These are phyloP conservation scores for Fusarium haematococcum DNA, from an alignment of 2,329 filamentous ascomycete genomes.

Conservation along the genomic window DNA sequence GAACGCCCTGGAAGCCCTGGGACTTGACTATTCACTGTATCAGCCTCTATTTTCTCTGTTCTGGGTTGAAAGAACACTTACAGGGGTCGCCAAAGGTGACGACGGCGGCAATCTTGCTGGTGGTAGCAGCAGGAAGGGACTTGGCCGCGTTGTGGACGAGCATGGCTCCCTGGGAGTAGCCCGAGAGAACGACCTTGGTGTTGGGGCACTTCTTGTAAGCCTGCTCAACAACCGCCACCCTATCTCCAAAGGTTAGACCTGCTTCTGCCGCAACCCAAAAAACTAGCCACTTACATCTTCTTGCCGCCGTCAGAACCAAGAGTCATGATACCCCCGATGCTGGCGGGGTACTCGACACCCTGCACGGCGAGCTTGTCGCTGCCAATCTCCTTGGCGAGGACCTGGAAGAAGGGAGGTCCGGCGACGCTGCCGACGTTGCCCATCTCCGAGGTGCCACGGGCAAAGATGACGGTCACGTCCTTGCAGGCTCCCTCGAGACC, in stretches of 20 bases:
- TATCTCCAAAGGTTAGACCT: constrained; percentile 8
- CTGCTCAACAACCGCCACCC: constrained; percentile 41
- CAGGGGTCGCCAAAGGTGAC: constrained; percentile 48
- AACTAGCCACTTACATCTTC: constrained; percentile 56
- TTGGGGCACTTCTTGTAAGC: constrained; percentile 56
- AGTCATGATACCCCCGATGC: constrained; percentile 56
- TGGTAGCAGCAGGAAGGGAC: constrained; percentile 50
- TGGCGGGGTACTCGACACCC: constrained; percentile 65
- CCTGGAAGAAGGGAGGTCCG: constrained; percentile 63
- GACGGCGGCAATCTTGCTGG: constrained; percentile 44
- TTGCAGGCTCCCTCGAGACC: constrained; percentile 41
- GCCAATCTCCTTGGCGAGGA: constrained; percentile 56
- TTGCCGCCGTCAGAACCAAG: constrained; percentile 60
- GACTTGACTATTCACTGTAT: constrained; percentile 29
- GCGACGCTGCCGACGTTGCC: constrained; percentile 64
- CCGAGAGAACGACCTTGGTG: constrained; percentile 59
- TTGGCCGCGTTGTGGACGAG: constrained; percentile 58
- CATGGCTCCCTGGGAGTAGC: constrained; percentile 58
- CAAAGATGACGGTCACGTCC: constrained; percentile 64
- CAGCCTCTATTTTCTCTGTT: not conserved
- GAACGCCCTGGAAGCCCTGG: constrained; percentile 39
- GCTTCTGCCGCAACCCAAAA: not conserved
- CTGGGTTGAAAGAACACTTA: constrained; percentile 24
- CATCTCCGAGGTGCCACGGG: constrained; percentile 65
- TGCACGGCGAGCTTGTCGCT: constrained; percentile 61